Conservation (phyloP, 495 filamentous ascomycete genomes). For the Penicillium diatomitis region DNA sequence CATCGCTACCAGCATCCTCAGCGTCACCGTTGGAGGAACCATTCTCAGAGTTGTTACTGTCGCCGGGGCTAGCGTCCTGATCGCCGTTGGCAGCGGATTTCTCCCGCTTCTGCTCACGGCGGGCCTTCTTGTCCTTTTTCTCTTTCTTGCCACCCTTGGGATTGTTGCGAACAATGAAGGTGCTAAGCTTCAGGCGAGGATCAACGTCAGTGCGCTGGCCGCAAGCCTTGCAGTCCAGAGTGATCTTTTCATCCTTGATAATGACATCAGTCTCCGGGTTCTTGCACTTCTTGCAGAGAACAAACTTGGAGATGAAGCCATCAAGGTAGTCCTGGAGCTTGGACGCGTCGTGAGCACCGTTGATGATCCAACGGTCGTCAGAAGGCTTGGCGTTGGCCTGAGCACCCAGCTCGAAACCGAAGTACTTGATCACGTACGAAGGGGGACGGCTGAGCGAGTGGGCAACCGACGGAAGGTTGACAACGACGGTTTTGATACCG, state of each 20-base stretch:
- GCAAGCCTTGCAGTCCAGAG: constrained; percentile 97
- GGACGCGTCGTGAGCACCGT: constrained; percentile 87
- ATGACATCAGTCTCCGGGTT: constrained; percentile 95
- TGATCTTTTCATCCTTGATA: constrained; percentile 84
- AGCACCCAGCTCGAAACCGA: constrained; percentile 95
- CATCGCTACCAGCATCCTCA: constrained; percentile 75
- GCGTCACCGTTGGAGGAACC: constrained; percentile 63
- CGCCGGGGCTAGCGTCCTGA: constrained; percentile 56
- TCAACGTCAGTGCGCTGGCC: constrained; percentile 88
- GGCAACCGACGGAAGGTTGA: constrained; percentile 94
- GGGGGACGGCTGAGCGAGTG: constrained; percentile 86
- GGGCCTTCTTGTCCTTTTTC: constrained; percentile 78
- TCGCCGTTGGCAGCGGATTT: constrained; percentile 51
- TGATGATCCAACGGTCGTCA: constrained; percentile 99
- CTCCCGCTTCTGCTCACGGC: constrained; percentile 68
- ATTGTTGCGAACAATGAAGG: constrained; percentile 93
- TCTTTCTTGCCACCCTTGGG: constrained; percentile 95
- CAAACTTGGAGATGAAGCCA: constrained; percentile 95
- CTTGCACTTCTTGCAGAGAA: constrained; percentile 99
- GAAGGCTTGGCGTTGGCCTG: constrained; percentile 96
- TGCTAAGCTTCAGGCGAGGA: constrained; percentile 87
- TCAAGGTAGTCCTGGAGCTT: constrained; percentile 99
- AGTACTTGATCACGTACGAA: constrained; percentile 97
- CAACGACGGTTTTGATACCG: constrained; percentile 90
- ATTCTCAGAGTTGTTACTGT: constrained; percentile 62